A percentile compares a stretch with the other conserved stretches of the same genome.
These are phyloP conservation scores for Castanopsis chinensis DNA, from an alignment of 306 rosid genomes.

Conservation along the genomic window DNA sequence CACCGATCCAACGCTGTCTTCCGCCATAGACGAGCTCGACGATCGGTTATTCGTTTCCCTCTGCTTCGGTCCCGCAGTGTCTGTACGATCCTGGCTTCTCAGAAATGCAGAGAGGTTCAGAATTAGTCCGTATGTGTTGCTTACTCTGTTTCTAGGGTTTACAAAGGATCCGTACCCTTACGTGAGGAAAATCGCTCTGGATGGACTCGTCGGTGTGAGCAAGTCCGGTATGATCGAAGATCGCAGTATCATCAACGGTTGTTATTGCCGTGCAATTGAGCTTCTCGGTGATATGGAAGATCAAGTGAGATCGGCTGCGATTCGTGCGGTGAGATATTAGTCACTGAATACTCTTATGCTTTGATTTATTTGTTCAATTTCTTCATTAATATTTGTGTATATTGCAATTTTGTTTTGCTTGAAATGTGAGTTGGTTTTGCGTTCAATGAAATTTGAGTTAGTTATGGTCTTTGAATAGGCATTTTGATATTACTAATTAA, in stretches of 20 bases:
- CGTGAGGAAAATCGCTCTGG: constrained; percentile 64
- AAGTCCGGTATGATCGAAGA: constrained; percentile 38
- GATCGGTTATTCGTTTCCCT: constrained; percentile 58
- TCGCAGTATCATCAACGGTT: constrained; percentile 47
- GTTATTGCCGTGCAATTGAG: constrained; percentile 62
- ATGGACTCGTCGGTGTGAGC: constrained; percentile 60
- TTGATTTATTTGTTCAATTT: neutral
- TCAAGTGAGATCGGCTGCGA: constrained; percentile 55
- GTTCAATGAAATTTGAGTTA: neutral
- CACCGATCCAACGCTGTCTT: neutral
- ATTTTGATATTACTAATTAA: neutral
- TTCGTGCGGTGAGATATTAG: constrained; percentile 52
- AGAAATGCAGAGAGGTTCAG: constrained; percentile 50
- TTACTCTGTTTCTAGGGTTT: constrained; percentile 63
- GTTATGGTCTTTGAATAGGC: no score
- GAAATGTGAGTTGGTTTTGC: neutral
- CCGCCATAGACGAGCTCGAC: constrained; percentile 36
- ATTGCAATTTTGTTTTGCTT: neutral
- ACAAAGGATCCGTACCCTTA: constrained; percentile 80
- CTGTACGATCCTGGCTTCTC: constrained; percentile 64
- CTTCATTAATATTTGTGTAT: neutral
- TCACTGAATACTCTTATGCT: neutral
- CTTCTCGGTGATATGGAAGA: constrained; percentile 68
- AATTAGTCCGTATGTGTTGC: constrained; percentile 41
- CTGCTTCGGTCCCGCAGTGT: constrained; percentile 52